Evolutionary conservation across 352 stramenopile species (phyloP).

Genomic region (Pythium angustatum): DNA sequence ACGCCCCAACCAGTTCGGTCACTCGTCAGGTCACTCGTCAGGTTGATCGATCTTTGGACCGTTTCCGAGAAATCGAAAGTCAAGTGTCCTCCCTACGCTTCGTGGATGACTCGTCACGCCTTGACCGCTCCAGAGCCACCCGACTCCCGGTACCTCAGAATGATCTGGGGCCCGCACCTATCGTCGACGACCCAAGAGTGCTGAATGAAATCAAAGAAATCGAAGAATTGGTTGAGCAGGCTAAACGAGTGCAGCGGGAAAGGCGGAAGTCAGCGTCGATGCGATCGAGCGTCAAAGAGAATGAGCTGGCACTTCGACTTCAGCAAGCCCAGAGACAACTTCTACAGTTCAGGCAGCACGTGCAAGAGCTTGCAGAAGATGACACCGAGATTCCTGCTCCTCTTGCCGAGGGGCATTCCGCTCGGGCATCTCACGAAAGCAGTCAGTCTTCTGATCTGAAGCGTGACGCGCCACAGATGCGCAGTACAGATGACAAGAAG

Average conservation of each 20-base stretch:
- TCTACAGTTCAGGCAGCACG: constrained; percentile 61
- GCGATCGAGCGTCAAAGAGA: constrained; percentile 56
- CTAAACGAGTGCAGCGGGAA: constrained; percentile 34
- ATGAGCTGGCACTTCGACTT: constrained; percentile 56
- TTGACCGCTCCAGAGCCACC: not conserved
- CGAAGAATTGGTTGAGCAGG: constrained; percentile 52
- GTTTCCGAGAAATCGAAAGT: constrained; percentile 21
- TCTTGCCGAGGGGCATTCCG: not conserved
- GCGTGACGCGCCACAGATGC: not conserved
- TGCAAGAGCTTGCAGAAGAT: constrained; percentile 37
- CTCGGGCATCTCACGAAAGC: not conserved
- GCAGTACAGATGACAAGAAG: not conserved
- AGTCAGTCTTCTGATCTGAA: not conserved
- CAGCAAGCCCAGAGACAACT: constrained; percentile 77
- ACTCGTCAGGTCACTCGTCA: not conserved
- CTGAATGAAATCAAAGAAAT: constrained; percentile 47
- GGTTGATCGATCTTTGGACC: constrained; percentile 33
- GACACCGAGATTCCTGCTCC: not conserved
- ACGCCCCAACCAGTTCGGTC: not conserved
- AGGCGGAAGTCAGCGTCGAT: constrained; percentile 30
- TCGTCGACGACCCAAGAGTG: constrained; percentile 36
- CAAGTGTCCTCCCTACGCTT: constrained; percentile 29
- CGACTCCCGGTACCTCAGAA: not conserved
- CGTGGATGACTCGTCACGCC: not conserved
- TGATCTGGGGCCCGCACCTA: not conserved